These are phyloP conservation scores for Colletotrichum lindemuthianum DNA, from an alignment of 2,329 filamentous ascomycete species.

Conservation along the genomic window DNA sequence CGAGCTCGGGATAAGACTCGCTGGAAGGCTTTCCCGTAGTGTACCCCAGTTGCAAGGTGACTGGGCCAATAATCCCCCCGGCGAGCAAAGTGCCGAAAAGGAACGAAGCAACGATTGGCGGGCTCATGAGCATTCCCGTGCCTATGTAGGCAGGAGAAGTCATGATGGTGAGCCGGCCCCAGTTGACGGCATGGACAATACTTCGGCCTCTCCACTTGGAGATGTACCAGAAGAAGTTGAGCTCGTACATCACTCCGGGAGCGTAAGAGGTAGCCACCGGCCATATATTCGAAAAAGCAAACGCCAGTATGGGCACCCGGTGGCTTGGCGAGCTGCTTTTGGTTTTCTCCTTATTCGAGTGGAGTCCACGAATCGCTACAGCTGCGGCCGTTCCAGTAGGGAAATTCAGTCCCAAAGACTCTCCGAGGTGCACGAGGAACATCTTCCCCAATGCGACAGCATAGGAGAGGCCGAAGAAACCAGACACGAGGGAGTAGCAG, in stretches of 20 bases:
- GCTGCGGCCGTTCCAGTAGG: background rate
- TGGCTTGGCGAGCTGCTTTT: background rate
- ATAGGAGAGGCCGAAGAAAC: conserved; percentile 7
- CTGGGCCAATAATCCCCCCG: conserved; percentile 7
- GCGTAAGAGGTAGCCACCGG: background rate
- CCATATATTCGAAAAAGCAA: background rate
- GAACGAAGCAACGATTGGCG: background rate
- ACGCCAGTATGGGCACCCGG: background rate
- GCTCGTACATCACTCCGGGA: background rate
- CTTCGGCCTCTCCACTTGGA: conserved; percentile 1
- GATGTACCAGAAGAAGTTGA: conserved; percentile 1
- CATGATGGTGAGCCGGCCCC: background rate
- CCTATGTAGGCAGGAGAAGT: background rate
- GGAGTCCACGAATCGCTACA: background rate
- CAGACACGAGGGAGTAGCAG: conserved; percentile 5
- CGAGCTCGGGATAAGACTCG: background rate
- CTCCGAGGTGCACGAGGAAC: conserved; percentile 5
- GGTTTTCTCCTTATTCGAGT: background rate
- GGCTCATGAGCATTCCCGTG: background rate
- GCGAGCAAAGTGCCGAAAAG: background rate
- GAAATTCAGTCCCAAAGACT: background rate
- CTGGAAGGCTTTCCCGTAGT: background rate
- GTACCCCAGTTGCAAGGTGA: background rate
- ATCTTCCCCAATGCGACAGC: conserved; percentile 2
- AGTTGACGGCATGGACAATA: background rate